These are phyloP conservation scores for Lasiodiplodia theobromae DNA, from an alignment of 2,329 filamentous ascomycete genomes.

Conservation along the genomic window DNA sequence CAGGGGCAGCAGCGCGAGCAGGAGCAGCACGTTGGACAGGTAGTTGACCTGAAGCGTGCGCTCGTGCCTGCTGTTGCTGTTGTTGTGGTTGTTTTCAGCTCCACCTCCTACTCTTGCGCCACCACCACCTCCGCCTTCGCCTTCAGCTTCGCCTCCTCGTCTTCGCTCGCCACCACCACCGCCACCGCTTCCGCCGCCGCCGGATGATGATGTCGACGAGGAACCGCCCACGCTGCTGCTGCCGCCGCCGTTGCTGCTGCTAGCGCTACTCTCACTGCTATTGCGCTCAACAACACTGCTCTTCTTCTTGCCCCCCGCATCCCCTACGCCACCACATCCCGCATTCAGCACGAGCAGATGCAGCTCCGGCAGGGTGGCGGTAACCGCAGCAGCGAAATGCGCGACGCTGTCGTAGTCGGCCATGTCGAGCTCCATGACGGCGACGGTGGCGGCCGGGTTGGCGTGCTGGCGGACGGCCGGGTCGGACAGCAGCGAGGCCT, in stretches of 20 bases:
- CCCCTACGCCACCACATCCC: not conserved
- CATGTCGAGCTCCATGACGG: not conserved
- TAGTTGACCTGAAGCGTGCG: conserved; percentile 1
- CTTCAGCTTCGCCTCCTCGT: no score
- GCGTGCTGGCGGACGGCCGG: not conserved
- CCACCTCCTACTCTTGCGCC: no score
- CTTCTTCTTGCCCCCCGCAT: not conserved
- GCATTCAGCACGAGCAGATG: conserved; percentile 7
- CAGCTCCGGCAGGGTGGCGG: not conserved
- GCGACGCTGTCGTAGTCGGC: conserved; percentile 1
- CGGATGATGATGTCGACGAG: not conserved
- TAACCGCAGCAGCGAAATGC: not conserved
- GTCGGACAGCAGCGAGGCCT: conserved; percentile 11
- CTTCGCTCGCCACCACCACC: no score
- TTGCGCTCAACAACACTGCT: not conserved
- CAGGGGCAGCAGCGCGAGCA: not conserved
- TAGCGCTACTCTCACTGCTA: not conserved
- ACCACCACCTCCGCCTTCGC: no score
- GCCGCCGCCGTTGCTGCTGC: not conserved
- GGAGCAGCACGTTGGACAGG: conserved; percentile 5
- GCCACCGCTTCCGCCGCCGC: not conserved
- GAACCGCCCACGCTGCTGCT: not conserved
- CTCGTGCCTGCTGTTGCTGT: not conserved
- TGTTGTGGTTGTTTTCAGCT: no score
- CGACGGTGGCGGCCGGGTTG: not conserved